Conservation (phyloP, 805 yeast species). For the Groenewaldozyma salmanticensis region DNA sequence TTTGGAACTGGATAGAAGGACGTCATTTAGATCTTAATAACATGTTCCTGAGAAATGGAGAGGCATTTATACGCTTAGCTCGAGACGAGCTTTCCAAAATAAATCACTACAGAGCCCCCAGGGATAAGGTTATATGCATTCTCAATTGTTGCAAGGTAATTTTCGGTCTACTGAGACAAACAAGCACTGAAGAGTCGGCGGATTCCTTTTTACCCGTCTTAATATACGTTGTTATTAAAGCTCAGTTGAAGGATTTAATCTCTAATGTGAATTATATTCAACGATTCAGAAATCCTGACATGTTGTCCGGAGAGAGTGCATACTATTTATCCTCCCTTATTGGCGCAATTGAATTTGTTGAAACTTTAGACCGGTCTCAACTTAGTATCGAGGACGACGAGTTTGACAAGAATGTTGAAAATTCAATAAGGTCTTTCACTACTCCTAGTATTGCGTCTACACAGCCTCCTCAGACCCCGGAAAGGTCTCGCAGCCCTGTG, state of each 20-base stretch:
- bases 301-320: conserved; percentile 78
- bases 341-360: conserved; percentile 77
- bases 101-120: conserved; percentile 78
- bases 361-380: conserved; percentile 45
- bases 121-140: conserved; percentile 88
- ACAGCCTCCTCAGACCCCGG: conserved; percentile 18
- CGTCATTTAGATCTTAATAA: conserved; percentile 68
- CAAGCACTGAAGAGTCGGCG: conserved; percentile 69
- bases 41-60: conserved; percentile 37
- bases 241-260: conserved; percentile 53
- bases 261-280: conserved; percentile 82
- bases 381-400: conserved; percentile 56
- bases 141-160: conserved; percentile 88
- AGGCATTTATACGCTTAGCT: conserved; percentile 55
- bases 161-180: conserved; percentile 71
- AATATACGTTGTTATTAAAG: conserved; percentile 65
- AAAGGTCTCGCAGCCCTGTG: conserved; percentile 7
- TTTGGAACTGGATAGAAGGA: conserved; percentile 65
- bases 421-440: conserved; percentile 35
- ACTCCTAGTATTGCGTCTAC: conserved; percentile 17
- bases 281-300: conserved; percentile 65
- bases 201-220: conserved; percentile 88
- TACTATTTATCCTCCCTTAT: conserved; percentile 85
- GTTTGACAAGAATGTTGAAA: conserved; percentile 36
- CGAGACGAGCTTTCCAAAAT: conserved; percentile 67